Evolutionary conservation across 306 rosid genomes (phyloP).

Genomic region (Adenanthera pavonina): DNA sequence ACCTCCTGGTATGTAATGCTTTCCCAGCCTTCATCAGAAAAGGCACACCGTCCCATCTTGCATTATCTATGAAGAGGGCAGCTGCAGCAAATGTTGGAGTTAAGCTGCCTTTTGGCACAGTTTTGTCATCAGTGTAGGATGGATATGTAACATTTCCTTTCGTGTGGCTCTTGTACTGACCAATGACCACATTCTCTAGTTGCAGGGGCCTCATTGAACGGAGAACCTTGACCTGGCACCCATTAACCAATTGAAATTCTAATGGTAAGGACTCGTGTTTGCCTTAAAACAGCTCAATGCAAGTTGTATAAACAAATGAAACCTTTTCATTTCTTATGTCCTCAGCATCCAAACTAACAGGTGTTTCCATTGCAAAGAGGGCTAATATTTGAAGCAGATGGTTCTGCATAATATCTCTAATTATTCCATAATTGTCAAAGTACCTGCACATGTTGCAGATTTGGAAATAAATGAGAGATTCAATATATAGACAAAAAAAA

Average conservation of each 20-base stretch:
- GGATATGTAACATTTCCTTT: slow-evolving; percentile 82
- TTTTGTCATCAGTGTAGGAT: slow-evolving; percentile 73
- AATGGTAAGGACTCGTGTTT: not conserved
- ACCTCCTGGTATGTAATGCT: slow-evolving; percentile 84
- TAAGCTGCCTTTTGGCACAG: slow-evolving; percentile 84
- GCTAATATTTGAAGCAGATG: slow-evolving; percentile 94
- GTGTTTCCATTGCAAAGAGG: slow-evolving; percentile 97
- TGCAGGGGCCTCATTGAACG: slow-evolving; percentile 85
- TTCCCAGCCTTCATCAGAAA: slow-evolving; percentile 94
- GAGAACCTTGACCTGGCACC: slow-evolving; percentile 81
- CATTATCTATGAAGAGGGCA: slow-evolving; percentile 86
- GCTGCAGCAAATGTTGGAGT: slow-evolving; percentile 98
- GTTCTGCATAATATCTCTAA: slow-evolving; percentile 95
- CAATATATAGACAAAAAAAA: slow-evolving; percentile 10
- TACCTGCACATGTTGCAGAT: slow-evolving; percentile 56
- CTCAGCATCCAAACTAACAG: slow-evolving; percentile 93
- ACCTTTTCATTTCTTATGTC: slow-evolving; percentile 97
- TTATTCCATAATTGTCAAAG: slow-evolving; percentile 86
- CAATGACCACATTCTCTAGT: slow-evolving; percentile 65
- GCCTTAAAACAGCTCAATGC: slow-evolving; percentile 23
- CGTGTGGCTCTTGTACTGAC: slow-evolving; percentile 88
- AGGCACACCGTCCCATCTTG: slow-evolving; percentile 98
- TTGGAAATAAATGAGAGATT: slow-evolving; percentile 35
- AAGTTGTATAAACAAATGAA: slow-evolving; percentile 26
- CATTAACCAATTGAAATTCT: slow-evolving; percentile 32